These are phyloP conservation scores for Tephrocybe rancida DNA, from an alignment of 768 basidiomycete species.

Conservation along the genomic window DNA sequence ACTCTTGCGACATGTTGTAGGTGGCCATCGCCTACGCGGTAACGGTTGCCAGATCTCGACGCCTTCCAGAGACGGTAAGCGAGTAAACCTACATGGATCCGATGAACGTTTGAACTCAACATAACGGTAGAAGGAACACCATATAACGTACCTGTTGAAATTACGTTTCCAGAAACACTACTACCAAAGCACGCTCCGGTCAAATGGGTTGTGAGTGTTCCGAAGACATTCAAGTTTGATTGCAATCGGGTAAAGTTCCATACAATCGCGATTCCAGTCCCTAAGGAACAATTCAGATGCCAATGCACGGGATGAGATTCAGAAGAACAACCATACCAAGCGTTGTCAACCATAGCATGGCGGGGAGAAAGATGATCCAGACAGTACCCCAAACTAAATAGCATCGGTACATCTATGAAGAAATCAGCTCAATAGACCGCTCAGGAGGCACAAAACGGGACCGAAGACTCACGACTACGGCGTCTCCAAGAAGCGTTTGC, in stretches of 20 bases:
- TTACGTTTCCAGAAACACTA: not conserved
- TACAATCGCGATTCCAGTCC: not conserved
- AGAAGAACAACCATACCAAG: not conserved
- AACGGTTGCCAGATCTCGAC: not conserved
- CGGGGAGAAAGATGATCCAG: not conserved
- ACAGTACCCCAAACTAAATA: not conserved
- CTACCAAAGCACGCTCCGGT: not conserved
- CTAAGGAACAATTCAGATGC: not conserved
- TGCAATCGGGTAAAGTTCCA: not conserved
- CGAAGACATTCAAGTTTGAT: not conserved
- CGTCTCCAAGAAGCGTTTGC: slow-evolving; percentile 1
- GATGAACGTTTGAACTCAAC: not conserved
- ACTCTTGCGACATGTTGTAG: not conserved
- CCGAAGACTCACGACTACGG: not conserved
- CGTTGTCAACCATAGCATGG: not conserved
- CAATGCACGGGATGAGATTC: not conserved
- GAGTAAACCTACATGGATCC: not conserved
- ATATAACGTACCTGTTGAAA: not conserved
- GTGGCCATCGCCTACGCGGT: not conserved
- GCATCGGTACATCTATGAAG: slow-evolving; percentile 1
- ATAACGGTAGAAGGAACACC: too few species aligned
- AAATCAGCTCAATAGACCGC: not conserved
- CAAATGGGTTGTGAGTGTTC: not conserved
- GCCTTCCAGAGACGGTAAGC: not conserved
- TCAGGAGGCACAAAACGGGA: not conserved